These are phyloP conservation scores for Ceratobasidium sp. DNA, from an alignment of 1,284 basidiomycete genomes.

Conservation along the genomic window DNA sequence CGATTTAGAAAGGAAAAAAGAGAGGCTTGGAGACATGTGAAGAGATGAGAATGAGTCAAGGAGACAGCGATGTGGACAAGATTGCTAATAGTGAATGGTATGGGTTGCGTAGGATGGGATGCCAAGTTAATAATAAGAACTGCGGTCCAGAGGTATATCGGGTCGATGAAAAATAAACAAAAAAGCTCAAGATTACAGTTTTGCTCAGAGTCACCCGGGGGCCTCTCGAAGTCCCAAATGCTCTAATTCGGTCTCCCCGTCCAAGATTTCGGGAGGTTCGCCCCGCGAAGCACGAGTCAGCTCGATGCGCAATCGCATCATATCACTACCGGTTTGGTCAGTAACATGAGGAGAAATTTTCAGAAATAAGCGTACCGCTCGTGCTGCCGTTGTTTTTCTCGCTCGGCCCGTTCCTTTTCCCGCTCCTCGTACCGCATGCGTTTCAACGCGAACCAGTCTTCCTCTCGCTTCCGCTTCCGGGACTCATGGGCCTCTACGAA, in stretches of 20 bases:
- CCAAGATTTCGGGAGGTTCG: conserved; percentile 20
- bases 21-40: conserved; percentile 18
- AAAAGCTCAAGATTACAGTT: too few relatives aligned
- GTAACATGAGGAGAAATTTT: not conserved
- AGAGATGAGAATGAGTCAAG: not conserved
- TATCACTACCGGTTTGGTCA: conserved; percentile 40
- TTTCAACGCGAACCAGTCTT: conserved; percentile 36
- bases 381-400: conserved; percentile 43
- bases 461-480: conserved; percentile 42
- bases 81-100: conserved; percentile 41
- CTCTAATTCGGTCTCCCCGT: conserved; percentile 40
- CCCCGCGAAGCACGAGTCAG: conserved; percentile 43
- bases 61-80: conserved; percentile 10
- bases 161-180: not conserved
- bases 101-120: conserved; percentile 35
- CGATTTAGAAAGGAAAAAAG: not conserved
- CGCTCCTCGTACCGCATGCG: conserved; percentile 42
- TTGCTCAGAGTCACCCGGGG: conserved; percentile 29
- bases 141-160: conserved; percentile 29
- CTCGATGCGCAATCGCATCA: conserved; percentile 45
- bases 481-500: conserved; percentile 32
- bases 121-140: conserved; percentile 39
- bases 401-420: conserved; percentile 43
- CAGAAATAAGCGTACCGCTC: conserved; percentile 40
- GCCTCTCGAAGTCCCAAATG: conserved; percentile 38